Evolutionary conservation across 1,284 basidiomycete genomes (phyloP), one percentile per base, ranked within the genome.

Genomic region (Singerocomus inundabilis): DNA sequence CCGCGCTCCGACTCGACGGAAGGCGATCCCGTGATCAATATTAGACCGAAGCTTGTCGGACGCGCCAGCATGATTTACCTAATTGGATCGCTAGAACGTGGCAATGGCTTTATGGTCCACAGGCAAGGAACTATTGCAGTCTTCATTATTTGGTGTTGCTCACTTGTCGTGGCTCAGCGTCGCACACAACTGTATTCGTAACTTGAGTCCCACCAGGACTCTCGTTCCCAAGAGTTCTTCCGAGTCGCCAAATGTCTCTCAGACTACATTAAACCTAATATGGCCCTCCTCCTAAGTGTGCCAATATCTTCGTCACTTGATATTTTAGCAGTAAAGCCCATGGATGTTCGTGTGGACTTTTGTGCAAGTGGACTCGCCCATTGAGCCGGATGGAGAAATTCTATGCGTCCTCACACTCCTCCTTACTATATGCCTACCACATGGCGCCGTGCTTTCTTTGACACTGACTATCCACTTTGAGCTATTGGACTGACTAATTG

Each of bases 91-190:
- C 13, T 18, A 16, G 7, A 42, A 46, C 36, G 31, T 63, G 40
- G 42, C 28, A 28, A 8, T 28, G 6, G 29, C 33, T 46, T 38
- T 42, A 28, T 44, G 32, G 31, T 45, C n/a, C 21, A 29, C 15
- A 61, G 37, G 44, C 37, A 39, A 43, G 43, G n/a, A 13, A 7
- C 40, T 10, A 33, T 4, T n/a, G 43, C 24, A 6, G 30, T 40
- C 31, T 33, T 51, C 18, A 38, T 36, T 7, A 25, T 51, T 40
- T 25, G n/a, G 36, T 48, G 12, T 34, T 24, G 3, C 33, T 46
- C 16, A 51, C 53, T 46, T 44, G 46, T 48, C 38, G 18, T 26
- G 13, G 26, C 37, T 32, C 36, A 35, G 30, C 30, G 29, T 41
- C 13, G 10, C 30, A 30, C 25, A 4, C 26, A 24, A 37, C 5